A percentile compares a stretch with the other conserved stretches of the same genome.
Conservation (phyloP, 1,284 basidiomycete genomes). For the Ustilago shanxiensis region DNA sequence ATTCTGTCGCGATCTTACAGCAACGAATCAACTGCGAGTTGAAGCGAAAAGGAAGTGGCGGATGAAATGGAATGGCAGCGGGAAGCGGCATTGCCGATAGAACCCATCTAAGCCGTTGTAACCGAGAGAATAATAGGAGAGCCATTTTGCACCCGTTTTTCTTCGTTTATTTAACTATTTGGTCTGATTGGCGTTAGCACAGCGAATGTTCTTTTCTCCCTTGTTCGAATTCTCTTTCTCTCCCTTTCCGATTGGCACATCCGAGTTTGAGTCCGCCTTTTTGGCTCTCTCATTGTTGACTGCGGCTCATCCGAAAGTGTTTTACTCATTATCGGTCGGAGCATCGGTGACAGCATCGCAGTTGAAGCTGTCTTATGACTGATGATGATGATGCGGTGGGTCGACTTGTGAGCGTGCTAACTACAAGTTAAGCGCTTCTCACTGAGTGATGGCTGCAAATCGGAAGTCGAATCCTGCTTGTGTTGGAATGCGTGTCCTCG, state of each 20-base stretch:
- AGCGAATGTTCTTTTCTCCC: not conserved
- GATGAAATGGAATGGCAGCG: too few species aligned
- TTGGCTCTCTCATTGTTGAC: not conserved
- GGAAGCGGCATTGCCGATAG: not conserved
- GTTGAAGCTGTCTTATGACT: too few species aligned
- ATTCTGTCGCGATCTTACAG: not conserved
- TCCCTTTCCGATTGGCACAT: too few species aligned
- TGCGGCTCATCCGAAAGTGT: not conserved
- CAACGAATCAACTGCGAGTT: too few species aligned
- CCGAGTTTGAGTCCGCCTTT: too few species aligned
- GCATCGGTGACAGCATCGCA: not conserved
- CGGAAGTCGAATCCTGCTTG: not conserved
- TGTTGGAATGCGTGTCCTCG: not conserved
- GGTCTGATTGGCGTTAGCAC: too few species aligned
- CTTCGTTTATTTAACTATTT: too few species aligned
- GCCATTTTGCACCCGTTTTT: not conserved
- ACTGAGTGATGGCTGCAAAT: not conserved
- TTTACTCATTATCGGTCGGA: not conserved
- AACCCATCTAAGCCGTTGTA: slow-evolving; percentile 38
- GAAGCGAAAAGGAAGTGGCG: too few species aligned
- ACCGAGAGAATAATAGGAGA: slow-evolving; percentile 9
- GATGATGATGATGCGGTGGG: too few species aligned
- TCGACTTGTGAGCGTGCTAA: too few species aligned
- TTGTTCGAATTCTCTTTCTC: not conserved
- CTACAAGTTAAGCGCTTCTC: too few species aligned